Evolutionary conservation across 768 basidiomycete genomes (phyloP), one percentile per base, ranked within the genome.

Genomic region (Leccinum subtestaceum): DNA sequence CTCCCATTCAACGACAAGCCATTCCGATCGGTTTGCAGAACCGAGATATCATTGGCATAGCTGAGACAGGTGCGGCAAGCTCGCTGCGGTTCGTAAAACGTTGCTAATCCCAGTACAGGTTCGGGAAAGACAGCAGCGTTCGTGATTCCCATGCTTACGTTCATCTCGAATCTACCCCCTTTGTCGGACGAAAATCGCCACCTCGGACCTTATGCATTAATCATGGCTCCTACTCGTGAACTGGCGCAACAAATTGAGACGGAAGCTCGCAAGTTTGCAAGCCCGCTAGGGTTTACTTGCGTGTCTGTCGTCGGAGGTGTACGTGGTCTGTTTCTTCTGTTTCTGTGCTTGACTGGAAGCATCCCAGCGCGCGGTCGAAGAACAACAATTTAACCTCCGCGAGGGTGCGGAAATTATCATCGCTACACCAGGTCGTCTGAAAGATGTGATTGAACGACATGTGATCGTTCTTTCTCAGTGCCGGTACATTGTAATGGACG

Each of bases 111-210:
- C 19, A 45, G 13, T 60, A 10, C 62, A 95, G 94, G 95, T 81
- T 98, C 96, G 68, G 96, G 96, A 72, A 98, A 98, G 80, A 98
- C 96, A 25, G 96, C 96, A 36, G 93, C 95, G 3, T 98, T 98
- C 72, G 95, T 98, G 60, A 96, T 98, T 55, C 96, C 96, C 36
- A 98, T 98, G 95, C 80, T 98, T 52, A 80, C 91, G 34, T 99
- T 98, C 75, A 99, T 99, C 65, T 86, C 87, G 19, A 84, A 84
- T 54, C 79, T 98, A 53, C 90, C 95, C 31, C 82, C 83, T 2
- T 86, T 99, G 61, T 86, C 86, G 40, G 97, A 99, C 68, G 95
- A 97, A 47, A 98, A 88, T 67, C 85, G 95, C 59, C 93, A 96
- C 75, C 77, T 94, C 59, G 97, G 97, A 19, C 97, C 97, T 0